Conservation (phyloP, 805 yeast species). For the Teunomyces stri region DNA sequence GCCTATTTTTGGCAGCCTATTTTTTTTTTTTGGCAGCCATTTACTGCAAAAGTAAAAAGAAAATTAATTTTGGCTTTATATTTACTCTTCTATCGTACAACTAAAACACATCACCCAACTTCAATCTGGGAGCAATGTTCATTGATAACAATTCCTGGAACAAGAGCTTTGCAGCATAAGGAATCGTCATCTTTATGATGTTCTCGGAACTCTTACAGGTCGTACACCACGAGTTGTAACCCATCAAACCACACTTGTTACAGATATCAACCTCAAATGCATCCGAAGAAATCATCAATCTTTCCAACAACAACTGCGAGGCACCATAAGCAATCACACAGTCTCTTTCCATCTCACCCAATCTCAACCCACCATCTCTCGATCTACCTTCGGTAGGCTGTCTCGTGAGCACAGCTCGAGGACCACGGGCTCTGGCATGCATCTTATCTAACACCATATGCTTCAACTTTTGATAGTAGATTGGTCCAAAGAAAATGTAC, state of each 20-base stretch:
- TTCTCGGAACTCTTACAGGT: conserved; percentile 86
- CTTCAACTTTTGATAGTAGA: conserved; percentile 95
- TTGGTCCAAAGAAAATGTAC: conserved; percentile 97
- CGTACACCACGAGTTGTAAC: conserved; percentile 97
- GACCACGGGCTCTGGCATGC: conserved; percentile 99
- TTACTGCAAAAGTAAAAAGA: not conserved
- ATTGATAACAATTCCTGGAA: conserved; percentile 97
- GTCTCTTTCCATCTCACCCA: conserved; percentile 99
- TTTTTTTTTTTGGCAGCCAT: not conserved
- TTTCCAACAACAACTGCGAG: conserved; percentile 86
- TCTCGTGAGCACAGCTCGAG: conserved; percentile 94
- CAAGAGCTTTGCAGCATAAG: conserved; percentile 95
- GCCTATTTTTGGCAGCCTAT: not conserved
- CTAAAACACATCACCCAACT: conserved; percentile 79
- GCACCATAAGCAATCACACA: conserved; percentile 99
- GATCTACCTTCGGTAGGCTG: conserved; percentile 99
- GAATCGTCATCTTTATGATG: conserved; percentile 91
- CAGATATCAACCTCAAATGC: conserved; percentile 97
- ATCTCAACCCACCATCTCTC: conserved; percentile 96
- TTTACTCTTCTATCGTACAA: not conserved
- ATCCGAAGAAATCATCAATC: conserved; percentile 95
- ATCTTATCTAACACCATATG: conserved; percentile 98
- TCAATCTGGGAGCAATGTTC: conserved; percentile 97
- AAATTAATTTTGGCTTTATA: not conserved
- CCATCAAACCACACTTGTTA: conserved; percentile 93